Conservation (phyloP, 2,329 filamentous ascomycete species). For the Sporothrix globosa region DNA sequence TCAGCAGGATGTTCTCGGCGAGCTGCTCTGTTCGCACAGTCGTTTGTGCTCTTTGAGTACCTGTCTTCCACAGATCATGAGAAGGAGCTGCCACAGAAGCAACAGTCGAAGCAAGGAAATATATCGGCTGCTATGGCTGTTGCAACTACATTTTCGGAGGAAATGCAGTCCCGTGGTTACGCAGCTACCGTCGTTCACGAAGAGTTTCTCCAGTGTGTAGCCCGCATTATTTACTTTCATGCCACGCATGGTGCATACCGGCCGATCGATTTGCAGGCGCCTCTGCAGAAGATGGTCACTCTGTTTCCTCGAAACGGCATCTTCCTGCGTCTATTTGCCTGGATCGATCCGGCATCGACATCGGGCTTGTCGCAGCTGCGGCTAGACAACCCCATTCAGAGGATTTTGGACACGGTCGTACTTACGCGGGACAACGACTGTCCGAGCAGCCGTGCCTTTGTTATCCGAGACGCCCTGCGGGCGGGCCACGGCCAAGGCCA, state of each 20-base stretch:
- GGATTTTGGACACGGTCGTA: constrained; percentile 60
- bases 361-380: constrained; percentile 52
- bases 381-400: constrained; percentile 74
- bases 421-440: constrained; percentile 48
- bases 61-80: constrained; percentile 47
- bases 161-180: constrained; percentile 47
- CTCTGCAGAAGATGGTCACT: constrained; percentile 63
- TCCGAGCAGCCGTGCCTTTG: constrained; percentile 52
- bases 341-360: constrained; percentile 61
- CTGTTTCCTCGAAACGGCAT: constrained; percentile 76
- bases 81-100: constrained; percentile 39
- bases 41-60: constrained; percentile 69
- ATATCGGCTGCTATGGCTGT: constrained; percentile 55
- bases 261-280: constrained; percentile 64
- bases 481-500: constrained; percentile 53
- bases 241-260: constrained; percentile 67
- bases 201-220: constrained; percentile 65
- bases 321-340: constrained; percentile 72
- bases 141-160: constrained; percentile 49
- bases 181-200: constrained; percentile 55
- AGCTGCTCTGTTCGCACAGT: constrained; percentile 62
- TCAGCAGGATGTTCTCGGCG: constrained; percentile 52
- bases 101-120: constrained; percentile 55
- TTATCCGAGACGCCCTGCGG: constrained; percentile 58
- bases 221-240: constrained; percentile 68